Base-by-base conservation (phyloP, 495 filamentous ascomycete species). In the Penicillium egyptiacum region DNA sequence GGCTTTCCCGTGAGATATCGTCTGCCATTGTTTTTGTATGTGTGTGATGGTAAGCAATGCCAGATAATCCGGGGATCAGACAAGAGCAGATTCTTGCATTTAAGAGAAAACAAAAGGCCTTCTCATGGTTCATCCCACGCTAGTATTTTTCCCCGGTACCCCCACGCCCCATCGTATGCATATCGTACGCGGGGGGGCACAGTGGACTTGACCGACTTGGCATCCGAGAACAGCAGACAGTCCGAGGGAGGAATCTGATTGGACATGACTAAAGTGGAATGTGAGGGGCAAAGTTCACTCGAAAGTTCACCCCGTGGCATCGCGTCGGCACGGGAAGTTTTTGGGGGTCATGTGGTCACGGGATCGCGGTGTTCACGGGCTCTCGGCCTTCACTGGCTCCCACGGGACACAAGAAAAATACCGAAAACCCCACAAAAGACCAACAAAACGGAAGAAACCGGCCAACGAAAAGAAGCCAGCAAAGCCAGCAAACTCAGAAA, bases 1-100 rank as follows among this genome's bases (percentile, higher is more conserved):
- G 41, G 26, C 40, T 53, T 42, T 33, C 22, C 60, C 60, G 60
- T 61, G 61, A 59, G 48, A 61, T 66, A 43, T 64, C 61, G 55
- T 57, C 61, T 33, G 61, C 56, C 64, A 66, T 66, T 28, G 7
- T 28, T 30, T 30, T 25, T 2, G 23, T 33, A 31, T 61, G 47
- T 46, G 33, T 26, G 26, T 31, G 25, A 30, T 59, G 41, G 17
- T 53, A 39, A 50, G 50, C 55, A 28, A 61, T 26, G 44, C 33
- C 45, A 19, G 23, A 42, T 43, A 23, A 55, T 45, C 20, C 28
- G 40, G 40, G 20, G 20, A 53, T 14, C n/a, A 28, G 14, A 5
- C 28, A 45, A 25, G 51, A 30, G 52, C 51, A 45, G 42, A 26
- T n/a, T 25, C 30, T 39, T 37, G 14, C 20, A 14, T 54, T 55